Percentiles rank a stretch among this genome's conserved stretches.
Evolutionary conservation across 306 rosid genomes (phyloP).

Genomic region (Cajanus cajan): DNA sequence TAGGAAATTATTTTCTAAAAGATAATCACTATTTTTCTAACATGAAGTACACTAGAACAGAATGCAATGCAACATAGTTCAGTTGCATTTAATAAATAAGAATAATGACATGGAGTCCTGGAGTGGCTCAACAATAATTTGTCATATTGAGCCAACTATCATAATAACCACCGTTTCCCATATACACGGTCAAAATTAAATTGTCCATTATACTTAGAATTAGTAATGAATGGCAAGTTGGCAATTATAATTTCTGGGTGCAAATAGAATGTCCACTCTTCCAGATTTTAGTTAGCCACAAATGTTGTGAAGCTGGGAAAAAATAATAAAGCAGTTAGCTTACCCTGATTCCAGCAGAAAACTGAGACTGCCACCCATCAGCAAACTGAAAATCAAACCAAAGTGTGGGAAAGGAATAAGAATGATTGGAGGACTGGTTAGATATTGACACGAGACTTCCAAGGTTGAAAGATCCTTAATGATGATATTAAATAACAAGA

Average conservation of each 20-base stretch:
- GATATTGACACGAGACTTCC: neutral
- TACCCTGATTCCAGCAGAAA: constrained; percentile 90
- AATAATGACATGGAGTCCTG: neutral
- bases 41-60: neutral
- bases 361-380: constrained; percentile 87
- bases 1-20: neutral
- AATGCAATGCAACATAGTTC: neutral
- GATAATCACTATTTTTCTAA: constrained; percentile 19
- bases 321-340: constrained; percentile 19
- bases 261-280: neutral
- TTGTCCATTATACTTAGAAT: constrained; percentile 13
- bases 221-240: neutral
- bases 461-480: constrained; percentile 10
- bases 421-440: constrained; percentile 7
- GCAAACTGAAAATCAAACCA: constrained; percentile 52
- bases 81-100: constrained; percentile 13
- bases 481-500: constrained; percentile 25
- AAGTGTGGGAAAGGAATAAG: constrained; percentile 23
- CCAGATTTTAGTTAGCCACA: neutral
- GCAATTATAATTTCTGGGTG: neutral
- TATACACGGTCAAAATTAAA: constrained; percentile 16
- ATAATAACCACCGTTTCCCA: neutral
- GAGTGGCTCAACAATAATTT: neutral
- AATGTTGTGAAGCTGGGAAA: neutral
- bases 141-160: neutral